Percentiles rank a stretch among this genome's conserved stretches.
Conservation (phyloP, 495 filamentous ascomycete genomes). For the Aspergillus sparsus region DNA sequence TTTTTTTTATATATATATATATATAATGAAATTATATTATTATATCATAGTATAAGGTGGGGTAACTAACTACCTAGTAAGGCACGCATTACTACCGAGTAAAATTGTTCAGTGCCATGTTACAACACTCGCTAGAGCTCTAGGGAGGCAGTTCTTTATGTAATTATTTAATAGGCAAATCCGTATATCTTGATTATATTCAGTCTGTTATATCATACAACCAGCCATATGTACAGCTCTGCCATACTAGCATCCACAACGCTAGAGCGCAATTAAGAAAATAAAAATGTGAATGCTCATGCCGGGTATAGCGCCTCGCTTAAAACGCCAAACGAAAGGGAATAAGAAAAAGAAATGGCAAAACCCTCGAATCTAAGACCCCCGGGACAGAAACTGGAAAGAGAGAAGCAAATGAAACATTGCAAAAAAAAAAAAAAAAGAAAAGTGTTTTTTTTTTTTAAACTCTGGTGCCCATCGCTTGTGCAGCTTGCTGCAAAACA, state of each 20-base stretch:
- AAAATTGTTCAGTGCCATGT: too few relatives aligned
- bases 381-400: neutral
- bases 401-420: neutral
- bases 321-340: conserved; percentile 15
- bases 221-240: neutral
- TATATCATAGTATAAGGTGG: too few relatives aligned
- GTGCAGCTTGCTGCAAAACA: conserved; percentile 42
- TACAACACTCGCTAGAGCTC: neutral
- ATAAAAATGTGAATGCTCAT: conserved; percentile 19
- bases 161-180: neutral
- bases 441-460: conserved; percentile 1
- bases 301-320: conserved; percentile 47
- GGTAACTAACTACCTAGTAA: too few relatives aligned
- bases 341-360: neutral
- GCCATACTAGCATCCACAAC: conserved; percentile 1
- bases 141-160: neutral
- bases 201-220: conserved; percentile 6
- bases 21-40: too few relatives aligned
- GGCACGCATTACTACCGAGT: too few relatives aligned
- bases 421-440: neutral
- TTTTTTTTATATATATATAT: too few relatives aligned
- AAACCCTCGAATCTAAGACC: neutral
- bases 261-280: neutral
- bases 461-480: conserved; percentile 24
- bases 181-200: neutral